Base-by-base conservation (phyloP, 2,329 filamentous ascomycete genomes). In the Venturia aucupariae region DNA sequence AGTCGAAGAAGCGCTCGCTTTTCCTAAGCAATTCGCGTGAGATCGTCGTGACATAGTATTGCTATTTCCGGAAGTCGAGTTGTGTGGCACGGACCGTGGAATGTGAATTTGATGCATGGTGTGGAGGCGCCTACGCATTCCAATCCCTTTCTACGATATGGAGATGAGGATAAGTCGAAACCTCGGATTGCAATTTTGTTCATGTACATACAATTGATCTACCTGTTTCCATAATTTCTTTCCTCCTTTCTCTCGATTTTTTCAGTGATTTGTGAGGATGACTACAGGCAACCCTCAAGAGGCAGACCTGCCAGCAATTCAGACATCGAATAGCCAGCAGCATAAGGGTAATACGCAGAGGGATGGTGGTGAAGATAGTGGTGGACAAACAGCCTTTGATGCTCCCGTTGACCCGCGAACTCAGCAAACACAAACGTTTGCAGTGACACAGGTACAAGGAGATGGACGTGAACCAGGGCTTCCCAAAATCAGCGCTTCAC, bases 191-290 rank as follows among this genome's bases (percentile, higher is more conserved):
- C 19, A 32, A 35, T 57, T 17, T 57, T 35, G 10, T 57, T 57
- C 51, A n/a, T 57, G 51, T 57, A 57, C 51, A 57, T 57, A 57
- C 27, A 35, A 57, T 32, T 19, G 51, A 57, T 57, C 30, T 22
- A 57, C 27, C 30, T 24, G 46, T 51, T 51, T 51, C 22, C 46
- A 51, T 30, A 57, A 35, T 38, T 38, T 35, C 19, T 35, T 57
- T 17, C 27, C 17, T 35, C 30, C 13, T 35, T 11, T 35, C 30
- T 48, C 3, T 19, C 17, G 17, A 22, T 35, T 57, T 35, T 11
- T n/a, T 10, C 35, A 30, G 51, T 57, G 51, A 57, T 5, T 13
- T 2, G 4, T 15, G 22, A 51, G 22, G 22, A 51, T 51, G 15
- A n/a, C 6, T 30, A 39, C 7, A 24, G 15, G 27, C 17, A 24